Evolutionary conservation across 2,329 filamentous ascomycete genomes (phyloP), one percentile per base, ranked within the genome.

Genomic region (Cercospora sp.): DNA sequence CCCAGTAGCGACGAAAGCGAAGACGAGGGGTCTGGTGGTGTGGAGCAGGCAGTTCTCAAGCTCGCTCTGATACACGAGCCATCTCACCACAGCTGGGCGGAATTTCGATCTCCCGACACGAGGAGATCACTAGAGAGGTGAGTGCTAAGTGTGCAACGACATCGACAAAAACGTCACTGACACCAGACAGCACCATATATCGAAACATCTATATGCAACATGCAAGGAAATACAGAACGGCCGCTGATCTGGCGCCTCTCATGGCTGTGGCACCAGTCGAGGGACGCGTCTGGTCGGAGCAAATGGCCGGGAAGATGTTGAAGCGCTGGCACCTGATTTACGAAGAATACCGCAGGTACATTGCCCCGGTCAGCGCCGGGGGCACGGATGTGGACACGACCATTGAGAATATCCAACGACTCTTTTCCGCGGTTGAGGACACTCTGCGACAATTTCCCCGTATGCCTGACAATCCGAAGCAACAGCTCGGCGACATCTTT

Each of bases 341-440:
- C 53, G 26, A 43, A 16, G 60, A 34, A 1, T 66, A 63, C 18
- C 32, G 34, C 30, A 37, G 18, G 34, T 66, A 69, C 60, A 43
- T 26, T 9, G 16, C 21, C 61, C 24, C 28, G 0, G 32, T 8
- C 6, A 30, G 24, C 43, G 55, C 28, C 32, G 55, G 45, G 28
- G 66, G 67, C 43, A 62, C 16, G 2, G 67, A 72, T 28, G 68
- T 66, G 5, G 65, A 68, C 2, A 55, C 55, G 24, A 70, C 70
- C 1, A 66, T 73, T 21, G 37, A 34, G 5, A 55, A 49, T 24
- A 64, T 73, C 26, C 59, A 59, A 3, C 57, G 34, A 12, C 61
- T 72, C 63, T 70, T 68, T 43, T 5, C 10, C 5, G 67, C 71
- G 3, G 55, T 73, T 16, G 61, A 65, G 28, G 30, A 61, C 40